These are phyloP conservation scores for Pythium apleroticum DNA, from an alignment of 352 stramenopile genomes.

Conservation along the genomic window DNA sequence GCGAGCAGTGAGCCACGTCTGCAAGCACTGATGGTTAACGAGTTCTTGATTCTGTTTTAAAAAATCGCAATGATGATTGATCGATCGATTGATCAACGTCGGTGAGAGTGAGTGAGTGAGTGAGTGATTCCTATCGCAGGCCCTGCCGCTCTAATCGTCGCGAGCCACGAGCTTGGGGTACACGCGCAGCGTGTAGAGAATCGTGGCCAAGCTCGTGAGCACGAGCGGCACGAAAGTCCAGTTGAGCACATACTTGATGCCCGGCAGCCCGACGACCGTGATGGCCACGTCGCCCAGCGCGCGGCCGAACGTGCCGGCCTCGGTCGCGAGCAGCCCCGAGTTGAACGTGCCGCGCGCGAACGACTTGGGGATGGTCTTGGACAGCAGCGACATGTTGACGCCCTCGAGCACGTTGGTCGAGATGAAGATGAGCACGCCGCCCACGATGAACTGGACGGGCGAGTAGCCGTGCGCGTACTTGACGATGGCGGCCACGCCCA, in stretches of 20 bases:
- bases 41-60: background rate
- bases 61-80: slow-evolving; percentile 1
- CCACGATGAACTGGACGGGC: slow-evolving; percentile 82
- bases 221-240: slow-evolving; percentile 77
- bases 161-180: slow-evolving; percentile 67
- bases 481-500: slow-evolving; percentile 88
- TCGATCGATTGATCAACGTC: background rate
- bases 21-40: too few species aligned
- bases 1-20: slow-evolving; percentile 26
- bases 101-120: background rate
- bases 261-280: slow-evolving; percentile 75
- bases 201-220: slow-evolving; percentile 49
- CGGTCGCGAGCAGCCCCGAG: slow-evolving; percentile 91
- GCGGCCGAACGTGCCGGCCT: slow-evolving; percentile 90
- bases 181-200: slow-evolving; percentile 69
- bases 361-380: slow-evolving; percentile 92
- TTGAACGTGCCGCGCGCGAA: slow-evolving; percentile 95
- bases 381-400: slow-evolving; percentile 92
- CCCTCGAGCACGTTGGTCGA: slow-evolving; percentile 93
- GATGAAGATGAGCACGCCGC: slow-evolving; percentile 91
- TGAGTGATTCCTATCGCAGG: background rate
- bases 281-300: slow-evolving; percentile 87
- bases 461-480: slow-evolving; percentile 90
- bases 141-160: slow-evolving; percentile 29
- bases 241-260: slow-evolving; percentile 85